Base-by-base conservation (phyloP, 2,329 filamentous ascomycete genomes). In the Colletotrichum graminicola region DNA sequence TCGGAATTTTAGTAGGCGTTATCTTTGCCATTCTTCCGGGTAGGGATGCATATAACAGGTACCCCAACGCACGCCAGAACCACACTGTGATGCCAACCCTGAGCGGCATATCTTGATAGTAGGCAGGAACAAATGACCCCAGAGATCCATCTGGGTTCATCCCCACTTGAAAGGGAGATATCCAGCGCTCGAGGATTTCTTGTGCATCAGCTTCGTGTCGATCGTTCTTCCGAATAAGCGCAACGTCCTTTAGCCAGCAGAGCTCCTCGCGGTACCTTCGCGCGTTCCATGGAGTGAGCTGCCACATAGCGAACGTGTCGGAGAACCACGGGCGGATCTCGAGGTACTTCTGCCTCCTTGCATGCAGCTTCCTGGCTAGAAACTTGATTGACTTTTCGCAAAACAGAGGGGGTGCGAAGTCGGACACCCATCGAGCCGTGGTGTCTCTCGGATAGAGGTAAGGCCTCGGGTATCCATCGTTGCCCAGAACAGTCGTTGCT, bases 21-120 rank as follows among this genome's bases (percentile, higher is more conserved):
- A 11, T 47, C 32, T 39, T 47, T 2, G 43, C 32, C 5, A 8
- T 6, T 26, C 62, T 26, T 7, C 23, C 62, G 18, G 71, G 71
- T 16, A 73, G 29, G 4, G 67, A 49, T 5, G 71, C 71, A 6
- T 10, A 14, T 1, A 67, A 18, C 11, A 73, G 41, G 12, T 51
- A 49, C 10, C 62, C 68, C 32, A 73, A 12, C 4, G 71, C 71
- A 3, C 71, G 62, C 41, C 61, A 73, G 63, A 73, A 73, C 71
- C 71, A 73, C 26, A 49, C 32, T 10, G 41, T 52, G 12, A 51
- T 26, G 8, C 29, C 60, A 3, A 34, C n/a, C 43, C 63, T 21
- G 2, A 4, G 41, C 14, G 21, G 10, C 29, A n/a, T 12, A n/a
- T n/a, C 21, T 23, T n/a, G 23, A 2, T 34, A 34, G 2, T 2